Conservation (phyloP, 768 basidiomycete genomes). For the Russula abietina region DNA sequence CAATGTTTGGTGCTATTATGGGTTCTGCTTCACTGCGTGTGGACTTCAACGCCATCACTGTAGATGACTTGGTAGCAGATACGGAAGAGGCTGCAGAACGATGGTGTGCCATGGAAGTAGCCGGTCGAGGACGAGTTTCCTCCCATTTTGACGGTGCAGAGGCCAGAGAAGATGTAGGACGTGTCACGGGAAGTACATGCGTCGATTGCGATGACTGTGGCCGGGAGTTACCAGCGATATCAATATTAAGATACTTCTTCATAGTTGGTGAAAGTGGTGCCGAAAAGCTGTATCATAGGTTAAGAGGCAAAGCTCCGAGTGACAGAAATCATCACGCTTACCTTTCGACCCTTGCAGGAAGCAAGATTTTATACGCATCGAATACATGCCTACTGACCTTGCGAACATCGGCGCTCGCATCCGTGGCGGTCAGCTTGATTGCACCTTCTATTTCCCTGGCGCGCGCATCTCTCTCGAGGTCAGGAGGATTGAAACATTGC, state of each 20-base stretch:
- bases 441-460: constrained; percentile 63
- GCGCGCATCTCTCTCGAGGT: constrained; percentile 62
- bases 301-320: constrained; percentile 7
- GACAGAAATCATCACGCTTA: constrained; percentile 31
- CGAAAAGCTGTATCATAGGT: constrained; percentile 48
- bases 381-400: constrained; percentile 65
- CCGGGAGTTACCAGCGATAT: constrained; percentile 15
- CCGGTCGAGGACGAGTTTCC: constrained; percentile 18
- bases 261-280: constrained; percentile 69
- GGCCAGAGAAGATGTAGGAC: constrained; percentile 18
- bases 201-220: constrained; percentile 21
- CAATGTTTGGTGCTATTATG: not conserved
- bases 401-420: constrained; percentile 71
- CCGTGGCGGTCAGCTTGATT: constrained; percentile 60
- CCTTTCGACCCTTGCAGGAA: constrained; percentile 65
- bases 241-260: constrained; percentile 32
- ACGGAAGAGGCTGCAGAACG: constrained; percentile 16
- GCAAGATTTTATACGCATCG: constrained; percentile 64
- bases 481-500: constrained; percentile 73
- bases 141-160: constrained; percentile 8
- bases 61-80: not conserved
- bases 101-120: constrained; percentile 15
- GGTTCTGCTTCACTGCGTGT: constrained; percentile 12
- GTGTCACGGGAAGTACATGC: constrained; percentile 7
- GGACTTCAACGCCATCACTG: not conserved